Base-by-base conservation (phyloP, 768 basidiomycete species). In the Neoboletus magnificus region DNA sequence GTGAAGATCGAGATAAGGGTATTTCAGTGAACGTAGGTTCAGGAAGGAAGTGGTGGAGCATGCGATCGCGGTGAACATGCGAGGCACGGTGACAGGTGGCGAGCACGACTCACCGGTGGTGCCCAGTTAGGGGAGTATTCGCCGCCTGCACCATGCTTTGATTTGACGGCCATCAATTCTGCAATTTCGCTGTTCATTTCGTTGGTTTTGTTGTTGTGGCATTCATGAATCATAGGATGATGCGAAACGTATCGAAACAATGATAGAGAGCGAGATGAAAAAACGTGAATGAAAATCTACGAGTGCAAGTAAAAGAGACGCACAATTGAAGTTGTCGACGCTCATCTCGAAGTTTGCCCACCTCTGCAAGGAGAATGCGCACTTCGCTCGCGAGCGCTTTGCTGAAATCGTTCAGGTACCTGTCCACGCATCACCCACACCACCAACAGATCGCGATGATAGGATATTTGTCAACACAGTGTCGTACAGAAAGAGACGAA, bases 71-170 rank as follows among this genome's bases (percentile, higher is more conserved):
- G 51, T 45, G 11, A 50, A 46, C 41, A 43, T 41, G 13, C 13
- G 25, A 46, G 16, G 18, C 20, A 32, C 20, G 11, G 27, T 12
- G 36, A 43, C 30, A 20, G 5, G 18, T 5, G n/a, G 53, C 5
- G 22, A 22, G 9, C 30, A 33, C 45, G 16, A 63, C 75, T 61
- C 61, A 85, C 87, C 62, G 78, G 77, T 22, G 84, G 85, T 45
- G 74, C 73, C 91, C 90, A 93, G 52, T 86, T 84, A 18, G 87
- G 84, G 23, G 83, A 76, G 66, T 85, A 92, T 61, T 91, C 88
- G 23, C 89, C 90, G 36, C 86, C 89, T 2, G 85, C 79, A 20
- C 89, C 86, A 67, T 90, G 86, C 69, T 93, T 92, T 20, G 89
- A 84, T 68, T 90, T 89, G 48, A 91, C 77, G 48, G 82, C 80